A percentile compares a stretch with the other conserved stretches of the same genome.
Evolutionary conservation across 2,329 filamentous ascomycete genomes (phyloP).

Genomic region (Talaromyces atroroseus): DNA sequence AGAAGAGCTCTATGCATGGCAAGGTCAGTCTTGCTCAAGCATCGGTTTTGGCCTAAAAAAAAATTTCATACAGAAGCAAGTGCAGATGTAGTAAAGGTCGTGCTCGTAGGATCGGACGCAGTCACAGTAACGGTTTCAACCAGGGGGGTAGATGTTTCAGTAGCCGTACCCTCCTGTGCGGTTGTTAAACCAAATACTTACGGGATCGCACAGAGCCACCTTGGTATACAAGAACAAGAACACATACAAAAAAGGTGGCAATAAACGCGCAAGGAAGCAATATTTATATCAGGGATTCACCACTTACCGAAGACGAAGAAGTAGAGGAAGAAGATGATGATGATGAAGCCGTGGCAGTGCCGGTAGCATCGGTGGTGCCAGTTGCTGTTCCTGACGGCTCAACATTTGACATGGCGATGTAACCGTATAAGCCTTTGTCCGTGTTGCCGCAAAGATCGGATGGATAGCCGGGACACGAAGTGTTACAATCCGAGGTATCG

Average conservation of each 20-base stretch:
- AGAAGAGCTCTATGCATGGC: slow-evolving; percentile 1
- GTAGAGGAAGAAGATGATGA: slow-evolving; percentile 1
- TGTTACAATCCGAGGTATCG: slow-evolving; percentile 32
- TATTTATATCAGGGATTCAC: not conserved
- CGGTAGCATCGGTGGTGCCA: slow-evolving; percentile 13
- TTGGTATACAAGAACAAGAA: not conserved
- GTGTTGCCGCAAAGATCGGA: slow-evolving; percentile 41
- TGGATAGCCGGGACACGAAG: slow-evolving; percentile 44
- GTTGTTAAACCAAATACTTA: slow-evolving; percentile 19
- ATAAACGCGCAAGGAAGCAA: not conserved
- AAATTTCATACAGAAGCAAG: slow-evolving; percentile 7
- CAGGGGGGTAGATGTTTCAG: slow-evolving; percentile 14
- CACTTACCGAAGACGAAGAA: slow-evolving; percentile 12
- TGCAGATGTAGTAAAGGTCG: slow-evolving; percentile 13
- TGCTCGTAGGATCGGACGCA: slow-evolving; percentile 8
- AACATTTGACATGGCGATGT: slow-evolving; percentile 34
- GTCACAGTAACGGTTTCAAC: slow-evolving; percentile 17
- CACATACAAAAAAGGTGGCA: not conserved
- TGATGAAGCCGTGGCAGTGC: slow-evolving; percentile 10
- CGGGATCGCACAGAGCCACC: slow-evolving; percentile 7
- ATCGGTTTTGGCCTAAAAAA: not conserved
- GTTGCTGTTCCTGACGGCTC: slow-evolving; percentile 29
- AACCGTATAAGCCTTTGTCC: slow-evolving; percentile 37
- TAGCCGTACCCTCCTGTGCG: slow-evolving; percentile 16
- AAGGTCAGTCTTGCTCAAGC: slow-evolving; percentile 10